These are phyloP conservation scores for Calonectria multiphialidica DNA, from an alignment of 2,329 filamentous ascomycete genomes.

Conservation along the genomic window DNA sequence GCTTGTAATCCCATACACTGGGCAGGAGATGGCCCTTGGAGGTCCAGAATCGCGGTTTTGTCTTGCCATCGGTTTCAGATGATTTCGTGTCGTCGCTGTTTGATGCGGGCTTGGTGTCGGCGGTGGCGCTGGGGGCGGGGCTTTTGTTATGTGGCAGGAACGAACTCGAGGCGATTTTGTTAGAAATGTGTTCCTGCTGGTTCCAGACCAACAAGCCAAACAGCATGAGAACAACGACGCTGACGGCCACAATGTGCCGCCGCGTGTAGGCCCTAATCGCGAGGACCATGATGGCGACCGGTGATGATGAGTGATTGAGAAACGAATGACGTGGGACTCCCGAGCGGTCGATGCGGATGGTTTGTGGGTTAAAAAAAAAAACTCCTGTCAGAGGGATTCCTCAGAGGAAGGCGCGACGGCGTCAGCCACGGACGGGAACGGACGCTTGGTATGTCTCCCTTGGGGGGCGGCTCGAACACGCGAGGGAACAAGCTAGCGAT, in stretches of 20 bases:
- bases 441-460: not conserved
- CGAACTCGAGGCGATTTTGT: not conserved
- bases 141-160: not conserved
- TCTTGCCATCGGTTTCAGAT: not conserved
- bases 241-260: slow-evolving; percentile 5
- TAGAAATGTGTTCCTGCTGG: slow-evolving; percentile 13
- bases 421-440: not conserved
- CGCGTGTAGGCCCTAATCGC: slow-evolving; percentile 7
- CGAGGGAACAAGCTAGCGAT: not conserved
- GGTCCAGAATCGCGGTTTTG: slow-evolving; percentile 40
- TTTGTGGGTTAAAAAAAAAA: not conserved
- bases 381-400: not conserved
- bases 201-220: slow-evolving; percentile 18
- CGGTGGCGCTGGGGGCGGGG: not conserved
- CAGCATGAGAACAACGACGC: slow-evolving; percentile 14
- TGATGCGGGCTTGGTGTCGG: not conserved
- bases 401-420: not conserved
- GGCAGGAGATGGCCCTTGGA: slow-evolving; percentile 31
- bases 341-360: no score
- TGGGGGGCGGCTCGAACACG: not conserved
- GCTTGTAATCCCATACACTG: slow-evolving; percentile 33
- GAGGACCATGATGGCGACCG: not conserved
- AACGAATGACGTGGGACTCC: not conserved
- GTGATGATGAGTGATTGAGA: not conserved
- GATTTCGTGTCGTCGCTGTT: not conserved